Evolutionary conservation across 371 early-diverging fungal species (phyloP).

Genomic region (Coemansia sp.): DNA sequence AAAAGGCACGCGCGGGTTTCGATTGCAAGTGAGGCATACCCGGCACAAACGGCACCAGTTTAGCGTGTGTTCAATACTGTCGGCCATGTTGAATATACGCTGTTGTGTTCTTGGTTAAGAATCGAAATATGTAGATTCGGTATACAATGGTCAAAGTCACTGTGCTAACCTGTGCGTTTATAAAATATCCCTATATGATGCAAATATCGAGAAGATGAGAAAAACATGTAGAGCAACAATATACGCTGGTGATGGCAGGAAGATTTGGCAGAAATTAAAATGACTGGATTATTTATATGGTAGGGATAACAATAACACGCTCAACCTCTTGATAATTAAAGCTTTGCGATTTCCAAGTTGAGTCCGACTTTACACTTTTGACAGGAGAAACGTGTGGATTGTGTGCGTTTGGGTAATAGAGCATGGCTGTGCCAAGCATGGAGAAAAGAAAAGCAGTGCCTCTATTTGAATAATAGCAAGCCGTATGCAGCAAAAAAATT

Average conservation of each 20-base stretch:
- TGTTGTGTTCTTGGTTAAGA: not conserved
- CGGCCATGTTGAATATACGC: not conserved
- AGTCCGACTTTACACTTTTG: not conserved
- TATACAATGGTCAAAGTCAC: too few species aligned
- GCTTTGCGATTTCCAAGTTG: not conserved
- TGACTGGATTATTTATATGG: not conserved
- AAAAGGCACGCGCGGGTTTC: conserved; percentile 26
- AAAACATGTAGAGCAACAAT: not conserved
- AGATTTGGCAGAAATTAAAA: not conserved
- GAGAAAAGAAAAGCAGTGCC: not conserved
- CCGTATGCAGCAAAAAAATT: not conserved
- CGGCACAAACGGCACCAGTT: conserved; percentile 48
- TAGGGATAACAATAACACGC: not conserved
- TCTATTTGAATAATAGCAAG: not conserved
- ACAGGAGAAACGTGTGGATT: not conserved
- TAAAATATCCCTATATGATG: not conserved
- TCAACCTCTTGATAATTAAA: not conserved
- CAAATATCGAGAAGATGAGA: not conserved
- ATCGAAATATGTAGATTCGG: too few species aligned
- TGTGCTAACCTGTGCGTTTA: not conserved
- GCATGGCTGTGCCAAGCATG: not conserved
- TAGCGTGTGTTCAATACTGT: conserved; percentile 10
- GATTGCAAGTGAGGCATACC: conserved; percentile 30
- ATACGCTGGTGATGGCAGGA: not conserved
- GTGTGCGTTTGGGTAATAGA: not conserved